phyloP scores from a whole-genome alignment of 2,329 filamentous ascomycete species.

The Chaetomium globosum region DNA sequence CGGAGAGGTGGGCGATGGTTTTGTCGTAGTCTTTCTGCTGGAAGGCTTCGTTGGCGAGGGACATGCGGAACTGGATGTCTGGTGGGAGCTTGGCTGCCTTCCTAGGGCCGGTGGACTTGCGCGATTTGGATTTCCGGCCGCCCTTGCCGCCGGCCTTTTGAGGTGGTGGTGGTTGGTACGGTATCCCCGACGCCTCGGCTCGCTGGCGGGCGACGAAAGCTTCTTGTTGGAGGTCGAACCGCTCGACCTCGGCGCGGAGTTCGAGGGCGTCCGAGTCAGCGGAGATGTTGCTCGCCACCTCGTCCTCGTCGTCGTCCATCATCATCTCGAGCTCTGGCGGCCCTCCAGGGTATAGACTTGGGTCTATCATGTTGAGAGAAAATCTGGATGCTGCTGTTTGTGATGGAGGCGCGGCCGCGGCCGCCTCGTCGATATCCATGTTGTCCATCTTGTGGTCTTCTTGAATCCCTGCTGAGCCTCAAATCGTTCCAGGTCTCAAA shows the following conservation, averaged over 20 bases:
- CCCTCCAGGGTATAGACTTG: constrained; percentile 19
- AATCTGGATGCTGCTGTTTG: constrained; percentile 10
- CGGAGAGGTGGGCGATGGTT: constrained; percentile 61
- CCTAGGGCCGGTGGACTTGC: constrained; percentile 48
- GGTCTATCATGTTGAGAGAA: constrained; percentile 28
- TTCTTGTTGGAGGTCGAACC: constrained; percentile 44
- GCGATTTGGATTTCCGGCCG: constrained; percentile 20
- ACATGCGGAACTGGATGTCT: constrained; percentile 70
- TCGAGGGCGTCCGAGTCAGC: constrained; percentile 49
- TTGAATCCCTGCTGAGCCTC: background rate
- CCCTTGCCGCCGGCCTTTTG: constrained; percentile 15
- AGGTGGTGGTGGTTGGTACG: constrained; percentile 24
- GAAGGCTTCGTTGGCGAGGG: constrained; percentile 68
- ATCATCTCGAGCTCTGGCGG: constrained; percentile 12
- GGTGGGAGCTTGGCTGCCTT: constrained; percentile 69
- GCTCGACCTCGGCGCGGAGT: constrained; percentile 45
- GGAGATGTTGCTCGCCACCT: constrained; percentile 39
- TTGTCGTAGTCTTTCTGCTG: constrained; percentile 62
- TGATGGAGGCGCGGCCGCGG: background rate
- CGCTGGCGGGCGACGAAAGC: constrained; percentile 42
- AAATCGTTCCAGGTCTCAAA: background rate
- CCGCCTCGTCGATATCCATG: constrained; percentile 32
- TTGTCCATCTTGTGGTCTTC: constrained; percentile 14
- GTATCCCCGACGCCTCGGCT: constrained; percentile 28
- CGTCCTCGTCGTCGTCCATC: constrained; percentile 33